Percentiles rank a stretch among this genome's conserved stretches.
Evolutionary conservation across 2,329 filamentous ascomycete species (phyloP).

Genomic region (Sclerotinia trifoliorum): DNA sequence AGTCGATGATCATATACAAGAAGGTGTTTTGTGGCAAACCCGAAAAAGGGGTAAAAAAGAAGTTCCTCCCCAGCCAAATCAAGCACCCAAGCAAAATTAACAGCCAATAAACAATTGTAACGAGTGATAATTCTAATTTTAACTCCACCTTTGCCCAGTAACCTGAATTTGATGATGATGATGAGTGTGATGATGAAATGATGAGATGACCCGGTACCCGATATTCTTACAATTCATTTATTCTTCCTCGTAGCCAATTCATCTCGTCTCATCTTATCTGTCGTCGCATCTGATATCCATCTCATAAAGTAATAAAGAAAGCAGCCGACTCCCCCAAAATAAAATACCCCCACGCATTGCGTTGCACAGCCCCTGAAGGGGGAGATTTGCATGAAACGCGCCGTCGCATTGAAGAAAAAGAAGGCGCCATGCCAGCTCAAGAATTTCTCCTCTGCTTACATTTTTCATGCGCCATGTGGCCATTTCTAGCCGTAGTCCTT

Average conservation of each 20-base stretch:
- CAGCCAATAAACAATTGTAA: not conserved
- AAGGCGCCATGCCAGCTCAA: conserved; percentile 27
- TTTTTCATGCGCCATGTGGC: conserved; percentile 83
- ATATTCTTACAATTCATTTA: conserved; percentile 22
- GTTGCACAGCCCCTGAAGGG: conserved; percentile 11
- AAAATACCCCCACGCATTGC: conserved; percentile 4
- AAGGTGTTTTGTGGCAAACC: not conserved
- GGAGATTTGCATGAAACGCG: conserved; percentile 9
- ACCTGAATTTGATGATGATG: conserved; percentile 1
- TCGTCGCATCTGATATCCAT: not conserved
- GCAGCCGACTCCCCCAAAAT: conserved; percentile 4
- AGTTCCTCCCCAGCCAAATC: not conserved
- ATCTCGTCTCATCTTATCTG: conserved; percentile 5
- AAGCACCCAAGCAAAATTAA: not conserved
- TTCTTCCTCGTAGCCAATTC: not conserved
- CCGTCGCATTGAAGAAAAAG: not conserved
- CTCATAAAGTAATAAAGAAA: not conserved
- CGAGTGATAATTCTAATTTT: conserved; percentile 16
- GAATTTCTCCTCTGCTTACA: conserved; percentile 71
- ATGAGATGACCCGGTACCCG: conserved; percentile 10
- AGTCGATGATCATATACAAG: conserved; percentile 16
- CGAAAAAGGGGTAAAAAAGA: not conserved
- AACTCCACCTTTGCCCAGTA: conserved; percentile 9
- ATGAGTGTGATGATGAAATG: conserved; percentile 3
- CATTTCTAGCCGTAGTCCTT: conserved; percentile 81